These are phyloP conservation scores for Mycena rebaudengoi DNA, from an alignment of 768 basidiomycete species.

Conservation along the genomic window DNA sequence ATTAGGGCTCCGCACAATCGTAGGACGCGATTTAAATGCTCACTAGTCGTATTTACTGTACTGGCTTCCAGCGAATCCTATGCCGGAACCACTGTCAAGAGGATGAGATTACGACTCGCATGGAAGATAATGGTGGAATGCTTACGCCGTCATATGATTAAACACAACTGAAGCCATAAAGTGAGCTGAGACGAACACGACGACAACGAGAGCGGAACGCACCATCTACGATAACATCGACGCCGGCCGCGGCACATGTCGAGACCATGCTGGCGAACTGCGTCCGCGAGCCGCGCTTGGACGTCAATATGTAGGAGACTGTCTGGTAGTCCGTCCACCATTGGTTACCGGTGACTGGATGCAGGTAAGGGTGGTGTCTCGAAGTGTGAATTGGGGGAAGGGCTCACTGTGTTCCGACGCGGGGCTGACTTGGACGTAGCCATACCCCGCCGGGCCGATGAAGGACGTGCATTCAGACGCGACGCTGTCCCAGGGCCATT, in stretches of 20 bases:
- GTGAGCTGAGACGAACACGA: conserved; percentile 4
- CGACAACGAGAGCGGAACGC: conserved; percentile 16
- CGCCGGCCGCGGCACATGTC: conserved; percentile 42
- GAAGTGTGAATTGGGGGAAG: too few relatives aligned
- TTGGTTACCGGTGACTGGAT: conserved; percentile 34
- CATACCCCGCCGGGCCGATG: conserved; percentile 53
- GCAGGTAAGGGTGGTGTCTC: neutral
- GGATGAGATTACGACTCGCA: conserved; percentile 5
- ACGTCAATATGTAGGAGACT: conserved; percentile 53
- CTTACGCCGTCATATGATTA: conserved; percentile 20
- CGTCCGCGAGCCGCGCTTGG: conserved; percentile 50
- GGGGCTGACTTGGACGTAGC: conserved; percentile 42
- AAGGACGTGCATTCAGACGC: conserved; percentile 52
- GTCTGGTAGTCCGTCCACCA: conserved; percentile 65
- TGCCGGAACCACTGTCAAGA: conserved; percentile 10
- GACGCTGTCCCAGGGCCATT: conserved; percentile 39
- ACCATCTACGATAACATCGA: conserved; percentile 41
- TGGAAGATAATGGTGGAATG: neutral
- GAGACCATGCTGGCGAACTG: conserved; percentile 46
- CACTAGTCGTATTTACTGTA: conserved; percentile 22
- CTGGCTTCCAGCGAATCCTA: conserved; percentile 19
- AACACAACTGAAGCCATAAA: conserved; percentile 15
- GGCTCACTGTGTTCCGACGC: conserved; percentile 21
- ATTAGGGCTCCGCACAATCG: too few relatives aligned
- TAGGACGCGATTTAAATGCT: neutral